phyloP scores from a whole-genome alignment of 2,329 filamentous ascomycete genomes.

The Venturia oleaginea region DNA sequence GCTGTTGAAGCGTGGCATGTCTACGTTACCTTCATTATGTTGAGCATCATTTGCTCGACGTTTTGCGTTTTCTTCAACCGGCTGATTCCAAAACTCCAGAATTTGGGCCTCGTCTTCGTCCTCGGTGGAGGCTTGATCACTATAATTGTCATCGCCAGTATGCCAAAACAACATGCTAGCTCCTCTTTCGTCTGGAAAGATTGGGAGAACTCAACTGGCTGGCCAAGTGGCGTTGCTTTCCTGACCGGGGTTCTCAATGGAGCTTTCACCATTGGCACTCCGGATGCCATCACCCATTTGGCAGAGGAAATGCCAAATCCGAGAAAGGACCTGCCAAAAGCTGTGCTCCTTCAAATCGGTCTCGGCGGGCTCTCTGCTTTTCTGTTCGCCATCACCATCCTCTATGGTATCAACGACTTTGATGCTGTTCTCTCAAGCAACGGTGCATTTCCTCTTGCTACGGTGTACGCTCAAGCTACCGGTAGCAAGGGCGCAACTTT shows the following conservation, averaged over 20 bases:
- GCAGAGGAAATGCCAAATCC: conserved; percentile 42
- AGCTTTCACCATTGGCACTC: conserved; percentile 53
- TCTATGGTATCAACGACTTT: conserved; percentile 23
- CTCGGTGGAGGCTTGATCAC: conserved; percentile 47
- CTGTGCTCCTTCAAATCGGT: conserved; percentile 6
- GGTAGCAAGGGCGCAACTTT: conserved; percentile 20
- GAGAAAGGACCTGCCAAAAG: conserved; percentile 29
- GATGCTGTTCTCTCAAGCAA: conserved; percentile 38
- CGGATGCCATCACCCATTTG: conserved; percentile 55
- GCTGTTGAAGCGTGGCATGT: conserved; percentile 41
- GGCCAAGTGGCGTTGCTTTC: conserved; percentile 51
- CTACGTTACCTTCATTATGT: conserved; percentile 40
- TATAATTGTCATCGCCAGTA: conserved; percentile 46
- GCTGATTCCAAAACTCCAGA: conserved; percentile 43
- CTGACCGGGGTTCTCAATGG: conserved; percentile 59
- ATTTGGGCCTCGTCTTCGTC: conserved; percentile 46
- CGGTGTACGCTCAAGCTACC: conserved; percentile 51
- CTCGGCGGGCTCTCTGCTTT: conserved; percentile 8
- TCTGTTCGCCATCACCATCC: conserved; percentile 24
- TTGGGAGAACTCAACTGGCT: conserved; percentile 38
- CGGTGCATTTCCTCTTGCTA: conserved; percentile 51
- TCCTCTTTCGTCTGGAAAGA: conserved; percentile 37
- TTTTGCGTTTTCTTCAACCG: conserved; percentile 47
- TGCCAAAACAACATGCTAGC: conserved; percentile 40
- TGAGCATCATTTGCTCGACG: conserved; percentile 38